Conservation (phyloP, 805 yeast genomes). For the Brettanomyces anomalus region DNA sequence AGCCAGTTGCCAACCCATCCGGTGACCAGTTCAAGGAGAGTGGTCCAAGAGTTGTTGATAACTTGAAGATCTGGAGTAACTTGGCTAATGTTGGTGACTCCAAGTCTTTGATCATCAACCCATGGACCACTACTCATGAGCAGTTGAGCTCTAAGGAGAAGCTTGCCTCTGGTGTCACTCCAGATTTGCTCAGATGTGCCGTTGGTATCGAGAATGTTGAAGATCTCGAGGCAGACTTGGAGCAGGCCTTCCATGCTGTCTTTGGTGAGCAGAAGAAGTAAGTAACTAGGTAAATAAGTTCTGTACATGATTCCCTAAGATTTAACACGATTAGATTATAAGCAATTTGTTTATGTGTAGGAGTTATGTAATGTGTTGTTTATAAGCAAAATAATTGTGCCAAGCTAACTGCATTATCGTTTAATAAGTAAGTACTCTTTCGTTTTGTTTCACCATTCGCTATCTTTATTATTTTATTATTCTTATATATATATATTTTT, state of each 20-base stretch:
- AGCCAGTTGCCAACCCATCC: conserved; percentile 39
- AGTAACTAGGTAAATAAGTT: not conserved
- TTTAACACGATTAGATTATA: not conserved
- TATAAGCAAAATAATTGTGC: no score
- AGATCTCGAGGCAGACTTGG: conserved; percentile 83
- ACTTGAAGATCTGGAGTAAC: conserved; percentile 77
- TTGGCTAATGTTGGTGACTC: conserved; percentile 97
- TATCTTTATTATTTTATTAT: not conserved
- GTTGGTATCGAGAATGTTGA: conserved; percentile 90
- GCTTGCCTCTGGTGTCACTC: conserved; percentile 74
- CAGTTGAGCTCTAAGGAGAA: conserved; percentile 81
- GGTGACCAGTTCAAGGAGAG: conserved; percentile 62
- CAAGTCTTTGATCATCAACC: conserved; percentile 91
- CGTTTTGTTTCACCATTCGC: not conserved
- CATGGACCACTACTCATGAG: conserved; percentile 93
- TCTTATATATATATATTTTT: no score
- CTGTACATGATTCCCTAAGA: not conserved
- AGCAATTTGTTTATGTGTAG: not conserved
- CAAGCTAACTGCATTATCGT: no score
- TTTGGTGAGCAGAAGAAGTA: conserved; percentile 19
- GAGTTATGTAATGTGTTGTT: no score
- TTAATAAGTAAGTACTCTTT: no score
- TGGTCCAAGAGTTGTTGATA: conserved; percentile 79
- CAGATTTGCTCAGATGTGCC: conserved; percentile 80
- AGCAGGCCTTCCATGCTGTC: conserved; percentile 69